These are phyloP conservation scores for Backusella macrospora DNA, from an alignment of 192 early-diverging fungal species.

Conservation along the genomic window DNA sequence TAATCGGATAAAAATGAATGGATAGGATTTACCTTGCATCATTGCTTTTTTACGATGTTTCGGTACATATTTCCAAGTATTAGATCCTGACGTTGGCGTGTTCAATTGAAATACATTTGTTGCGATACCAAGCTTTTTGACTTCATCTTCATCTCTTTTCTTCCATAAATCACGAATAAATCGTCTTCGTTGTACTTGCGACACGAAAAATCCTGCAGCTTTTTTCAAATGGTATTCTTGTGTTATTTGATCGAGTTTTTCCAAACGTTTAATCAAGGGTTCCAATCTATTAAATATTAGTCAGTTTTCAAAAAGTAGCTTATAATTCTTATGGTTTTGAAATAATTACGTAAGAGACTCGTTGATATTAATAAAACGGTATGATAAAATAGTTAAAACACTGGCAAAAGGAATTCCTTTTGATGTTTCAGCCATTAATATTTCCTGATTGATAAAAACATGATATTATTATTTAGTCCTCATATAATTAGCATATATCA, in stretches of 20 bases:
- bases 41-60: constrained; percentile 4
- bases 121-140: constrained; percentile 19
- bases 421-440: constrained; percentile 28
- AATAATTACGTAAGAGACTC: constrained; percentile 31
- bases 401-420: constrained; percentile 37
- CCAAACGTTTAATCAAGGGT: constrained; percentile 33
- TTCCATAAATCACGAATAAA: constrained; percentile 36
- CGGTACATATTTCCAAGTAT: not conserved
- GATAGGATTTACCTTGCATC: not conserved
- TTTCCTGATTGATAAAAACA: constrained; percentile 26
- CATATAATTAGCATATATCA: too few relatives aligned
- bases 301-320: not conserved
- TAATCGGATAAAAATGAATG: not conserved
- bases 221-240: constrained; percentile 37
- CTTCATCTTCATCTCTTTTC: constrained; percentile 39
- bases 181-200: constrained; percentile 29
- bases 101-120: not conserved
- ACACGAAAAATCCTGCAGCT: constrained; percentile 36
- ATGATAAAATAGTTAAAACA: constrained; percentile 33
- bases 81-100: not conserved
- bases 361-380: constrained; percentile 32
- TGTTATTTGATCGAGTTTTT: constrained; percentile 33
- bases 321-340: not conserved
- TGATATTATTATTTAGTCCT: not conserved
- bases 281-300: constrained; percentile 26